A percentile compares a stretch with the other conserved stretches of the same genome.
phyloP scores from a whole-genome alignment of 2,329 filamentous ascomycete species.

The Scedosporium apiospermum region DNA sequence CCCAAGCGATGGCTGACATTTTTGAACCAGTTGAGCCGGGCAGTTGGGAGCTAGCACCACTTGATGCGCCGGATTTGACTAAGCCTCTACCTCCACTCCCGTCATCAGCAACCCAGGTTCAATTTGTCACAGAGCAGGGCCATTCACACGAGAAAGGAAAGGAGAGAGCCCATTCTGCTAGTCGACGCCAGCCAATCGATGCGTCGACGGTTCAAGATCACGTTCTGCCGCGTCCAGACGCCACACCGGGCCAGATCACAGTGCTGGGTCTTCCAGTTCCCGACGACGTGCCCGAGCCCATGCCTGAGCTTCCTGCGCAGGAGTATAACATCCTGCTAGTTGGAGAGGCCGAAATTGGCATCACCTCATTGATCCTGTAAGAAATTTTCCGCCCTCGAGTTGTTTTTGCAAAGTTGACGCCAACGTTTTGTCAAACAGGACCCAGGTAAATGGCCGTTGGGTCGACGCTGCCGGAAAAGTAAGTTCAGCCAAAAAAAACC shows the following conservation, averaged over 20 bases:
- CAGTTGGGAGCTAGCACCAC: too few species aligned
- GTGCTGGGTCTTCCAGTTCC: neutral
- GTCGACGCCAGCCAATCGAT: too few species aligned
- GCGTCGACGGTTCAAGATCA: too few species aligned
- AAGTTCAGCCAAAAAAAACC: neutral
- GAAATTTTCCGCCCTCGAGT: neutral
- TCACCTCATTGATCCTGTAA: conserved; percentile 4
- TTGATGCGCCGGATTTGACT: too few species aligned
- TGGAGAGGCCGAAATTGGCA: neutral
- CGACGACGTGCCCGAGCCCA: neutral
- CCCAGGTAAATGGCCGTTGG: neutral
- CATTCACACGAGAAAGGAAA: too few species aligned
- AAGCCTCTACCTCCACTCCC: too few species aligned
- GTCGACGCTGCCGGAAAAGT: neutral
- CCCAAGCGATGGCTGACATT: too few species aligned
- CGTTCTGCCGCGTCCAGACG: neutral
- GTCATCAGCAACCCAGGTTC: too few species aligned
- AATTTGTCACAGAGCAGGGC: too few species aligned
- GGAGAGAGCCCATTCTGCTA: too few species aligned
- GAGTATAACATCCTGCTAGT: conserved; percentile 2
- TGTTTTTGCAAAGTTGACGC: neutral
- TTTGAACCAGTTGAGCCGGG: too few species aligned
- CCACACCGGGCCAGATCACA: too few species aligned
- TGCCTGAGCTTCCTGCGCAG: neutral
- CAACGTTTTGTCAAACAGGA: neutral